Conservation (phyloP, 768 basidiomycete species). For the Amanita rimosa region DNA sequence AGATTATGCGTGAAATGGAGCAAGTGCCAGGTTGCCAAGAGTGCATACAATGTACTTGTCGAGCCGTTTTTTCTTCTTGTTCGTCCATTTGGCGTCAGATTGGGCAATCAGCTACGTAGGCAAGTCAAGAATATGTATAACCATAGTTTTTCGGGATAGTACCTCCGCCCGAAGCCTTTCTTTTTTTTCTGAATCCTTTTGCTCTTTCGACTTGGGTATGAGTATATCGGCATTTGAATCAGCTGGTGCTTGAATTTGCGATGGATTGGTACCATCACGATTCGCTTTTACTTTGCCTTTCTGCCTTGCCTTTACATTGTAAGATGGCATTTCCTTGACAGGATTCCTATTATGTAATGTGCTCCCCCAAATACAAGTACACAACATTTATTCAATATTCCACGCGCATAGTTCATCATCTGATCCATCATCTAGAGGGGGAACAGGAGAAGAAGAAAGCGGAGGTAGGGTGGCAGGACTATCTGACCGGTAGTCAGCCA, state of each 20-base stretch:
- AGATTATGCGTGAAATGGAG: background rate
- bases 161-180: slow-evolving; percentile 57
- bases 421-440: slow-evolving; percentile 11
- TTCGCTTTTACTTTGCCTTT: slow-evolving; percentile 38
- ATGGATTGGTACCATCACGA: slow-evolving; percentile 8
- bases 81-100: slow-evolving; percentile 62
- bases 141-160: slow-evolving; percentile 7
- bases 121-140: background rate
- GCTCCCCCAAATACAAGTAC: too few relatives aligned
- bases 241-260: slow-evolving; percentile 11
- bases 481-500: background rate
- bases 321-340: slow-evolving; percentile 12
- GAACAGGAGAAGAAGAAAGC: slow-evolving; percentile 1
- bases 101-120: slow-evolving; percentile 30
- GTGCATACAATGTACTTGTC: slow-evolving; percentile 79
- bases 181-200: slow-evolving; percentile 48
- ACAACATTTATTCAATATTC: slow-evolving; percentile 10
- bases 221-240: slow-evolving; percentile 54
- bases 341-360: background rate
- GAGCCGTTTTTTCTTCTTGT: slow-evolving; percentile 79
- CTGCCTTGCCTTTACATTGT: slow-evolving; percentile 62
- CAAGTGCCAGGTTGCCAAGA: background rate
- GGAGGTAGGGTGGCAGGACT: background rate
- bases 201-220: slow-evolving; percentile 44
- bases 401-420: slow-evolving; percentile 18